Evolutionary conservation across 169 alveolate species (phyloP).

Genomic region (Plasmodium relictum): DNA sequence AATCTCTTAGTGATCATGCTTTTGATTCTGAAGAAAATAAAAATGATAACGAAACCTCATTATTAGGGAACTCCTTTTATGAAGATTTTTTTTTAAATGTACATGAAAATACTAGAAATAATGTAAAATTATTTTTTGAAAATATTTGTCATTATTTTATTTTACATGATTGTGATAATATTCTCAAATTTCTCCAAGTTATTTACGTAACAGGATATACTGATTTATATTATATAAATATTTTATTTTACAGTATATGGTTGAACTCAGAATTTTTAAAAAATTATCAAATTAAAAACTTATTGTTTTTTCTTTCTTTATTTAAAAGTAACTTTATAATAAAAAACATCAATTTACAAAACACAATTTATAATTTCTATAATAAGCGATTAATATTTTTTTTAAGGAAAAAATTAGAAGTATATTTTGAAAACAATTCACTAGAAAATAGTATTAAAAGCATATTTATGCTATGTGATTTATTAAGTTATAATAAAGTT

Average conservation of each 20-base stretch:
- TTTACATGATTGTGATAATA: conserved; percentile 59
- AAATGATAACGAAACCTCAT: background rate
- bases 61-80: conserved; percentile 7
- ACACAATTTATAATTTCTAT: conserved; percentile 45
- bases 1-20: background rate
- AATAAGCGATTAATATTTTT: conserved; percentile 50
- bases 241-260: conserved; percentile 70
- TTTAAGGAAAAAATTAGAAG: conserved; percentile 59
- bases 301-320: conserved; percentile 51
- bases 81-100: conserved; percentile 29
- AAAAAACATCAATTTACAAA: conserved; percentile 31
- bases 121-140: conserved; percentile 30
- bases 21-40: background rate
- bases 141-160: conserved; percentile 48
- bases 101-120: conserved; percentile 5
- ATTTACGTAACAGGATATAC: conserved; percentile 54
- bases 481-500: conserved; percentile 61
- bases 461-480: conserved; percentile 38
- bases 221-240: conserved; percentile 26
- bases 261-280: conserved; percentile 42
- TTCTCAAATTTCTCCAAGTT: conserved; percentile 51
- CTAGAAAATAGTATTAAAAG: conserved; percentile 68
- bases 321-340: conserved; percentile 48
- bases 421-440: conserved; percentile 54
- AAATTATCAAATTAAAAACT: conserved; percentile 62